Base-by-base conservation (phyloP, 495 filamentous ascomycete genomes). In the Aspergillus funiculosus region DNA sequence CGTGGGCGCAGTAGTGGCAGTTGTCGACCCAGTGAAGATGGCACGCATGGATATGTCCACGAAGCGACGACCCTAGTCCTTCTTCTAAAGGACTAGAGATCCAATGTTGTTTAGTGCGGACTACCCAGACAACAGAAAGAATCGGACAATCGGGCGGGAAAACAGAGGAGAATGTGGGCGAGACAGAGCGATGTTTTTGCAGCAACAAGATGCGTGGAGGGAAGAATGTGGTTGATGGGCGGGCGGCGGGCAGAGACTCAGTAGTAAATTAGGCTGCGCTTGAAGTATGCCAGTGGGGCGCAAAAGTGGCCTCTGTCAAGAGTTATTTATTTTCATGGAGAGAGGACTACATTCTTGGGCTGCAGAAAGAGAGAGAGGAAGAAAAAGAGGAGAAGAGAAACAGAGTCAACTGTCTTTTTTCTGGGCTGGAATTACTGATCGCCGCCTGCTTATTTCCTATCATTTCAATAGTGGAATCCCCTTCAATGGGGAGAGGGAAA, bases 21-120 rank as follows among this genome's bases (percentile, higher is more conserved):
- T 13, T 30, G 59, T 51, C 54, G 60, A 61, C 43, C 48, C 54
- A 56, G 62, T 51, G 54, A 57, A 60, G 55, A 66, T 62, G 57
- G 68, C 66, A 63, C 63, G 69, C 67, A 71, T 73, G 58, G 61
- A 56, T 61, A 57, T 50, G 54, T 50, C 36, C 54, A 52, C 51
- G 45, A 51, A 51, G 48, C 48, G 38, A 44, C 44, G 44, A 43
- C 46, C 42, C 52, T 48, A 46, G 48, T 40, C 46, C 51, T 48
- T 41, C 13, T 8, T 25, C 29, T 37, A 26, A 29, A 47, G 38
- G 42, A 39, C 45, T 49, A 46, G 39, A 41, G 30, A 29, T 11
- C 22, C 26, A 9, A n/a, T n/a, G n/a, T n/a, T n/a, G n/a, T n/a
- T n/a, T n/a, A n/a, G n/a, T n/a, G n/a, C n/a, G n/a, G n/a, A n/a